These are phyloP conservation scores for Colletotrichum sp. DNA, from an alignment of 2,329 filamentous ascomycete species.

Conservation along the genomic window DNA sequence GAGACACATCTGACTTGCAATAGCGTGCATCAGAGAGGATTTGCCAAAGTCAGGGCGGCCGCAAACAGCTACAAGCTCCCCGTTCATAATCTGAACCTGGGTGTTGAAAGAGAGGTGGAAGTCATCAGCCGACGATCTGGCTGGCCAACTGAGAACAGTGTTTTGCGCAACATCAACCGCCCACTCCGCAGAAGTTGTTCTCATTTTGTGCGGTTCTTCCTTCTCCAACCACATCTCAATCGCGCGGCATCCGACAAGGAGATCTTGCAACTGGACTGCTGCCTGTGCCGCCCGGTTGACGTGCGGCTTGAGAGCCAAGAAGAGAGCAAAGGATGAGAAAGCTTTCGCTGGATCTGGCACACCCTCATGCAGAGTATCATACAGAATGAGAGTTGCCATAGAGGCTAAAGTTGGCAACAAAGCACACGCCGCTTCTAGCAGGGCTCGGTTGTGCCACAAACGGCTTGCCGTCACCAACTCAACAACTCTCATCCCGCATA, in stretches of 20 bases:
- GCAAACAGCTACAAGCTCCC: background rate
- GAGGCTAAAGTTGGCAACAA: background rate
- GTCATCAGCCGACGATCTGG: background rate
- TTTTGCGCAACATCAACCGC: background rate
- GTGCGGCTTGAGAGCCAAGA: background rate
- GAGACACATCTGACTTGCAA: background rate
- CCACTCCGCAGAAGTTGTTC: background rate
- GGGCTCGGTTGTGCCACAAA: background rate
- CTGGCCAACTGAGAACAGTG: background rate
- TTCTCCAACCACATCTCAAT: background rate
- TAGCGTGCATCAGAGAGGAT: background rate
- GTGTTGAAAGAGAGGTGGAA: background rate
- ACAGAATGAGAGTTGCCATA: background rate
- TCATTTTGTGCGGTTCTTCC: background rate
- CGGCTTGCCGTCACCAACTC: background rate
- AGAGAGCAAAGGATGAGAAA: background rate
- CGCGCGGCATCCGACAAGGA: background rate
- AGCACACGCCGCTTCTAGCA: background rate
- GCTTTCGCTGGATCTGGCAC: background rate
- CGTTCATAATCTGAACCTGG: background rate
- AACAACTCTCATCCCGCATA: background rate
- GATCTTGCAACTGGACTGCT: background rate
- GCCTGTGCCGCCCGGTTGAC: background rate
- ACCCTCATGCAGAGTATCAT: background rate
- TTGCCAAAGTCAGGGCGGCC: background rate